Base-by-base conservation (phyloP, 192 early-diverging fungal genomes). In the Physocladia obscura region DNA sequence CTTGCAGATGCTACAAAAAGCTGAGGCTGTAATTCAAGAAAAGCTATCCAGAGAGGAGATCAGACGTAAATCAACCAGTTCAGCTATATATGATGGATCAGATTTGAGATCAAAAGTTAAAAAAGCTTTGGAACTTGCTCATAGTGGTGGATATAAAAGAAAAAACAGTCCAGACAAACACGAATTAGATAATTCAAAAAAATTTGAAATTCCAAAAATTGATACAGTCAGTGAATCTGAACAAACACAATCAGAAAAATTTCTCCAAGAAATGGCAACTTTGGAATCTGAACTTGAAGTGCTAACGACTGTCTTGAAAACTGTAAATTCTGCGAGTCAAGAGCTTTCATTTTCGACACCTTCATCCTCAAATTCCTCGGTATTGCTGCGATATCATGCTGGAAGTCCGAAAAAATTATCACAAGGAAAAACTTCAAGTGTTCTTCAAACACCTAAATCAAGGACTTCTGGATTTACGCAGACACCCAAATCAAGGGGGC, bases 251-350 rank as follows among this genome's bases (percentile, higher is more conserved):
- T 72, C 76, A 15, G 74, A 76, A 30, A 67, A 62, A 17, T 81
- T 80, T 54, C 76, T 82, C 61, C 74, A 82, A 34, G 75, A 85
- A 37, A 57, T 85, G 2, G 69, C 77, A 2, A 59, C 67, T 29
- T 50, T 85, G 49, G 83, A 85, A 39, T 56, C 77, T 24, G 80
- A 85, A 40, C 63, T 85, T 0, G 83, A 85, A 59, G 49, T 71
- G 6, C 63, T 77, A 11, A 76, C 75, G 29, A 71, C 38, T 4
- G 40, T 55, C 24, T 24, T 73, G 6, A 72, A 62, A 35, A 40
- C 65, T 29, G 38, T 68, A 4, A 40, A 36, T 40, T 27, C 49
- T 15, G 56, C 51, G 26, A 0, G 4, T 22, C 8, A 24, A 4
- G 38, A 54, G 15, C 52, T 49, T 2, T 11, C 35, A 30, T n/a